Conservation (phyloP, 2,329 filamentous ascomycete species). For the Thielaviopsis populi region DNA sequence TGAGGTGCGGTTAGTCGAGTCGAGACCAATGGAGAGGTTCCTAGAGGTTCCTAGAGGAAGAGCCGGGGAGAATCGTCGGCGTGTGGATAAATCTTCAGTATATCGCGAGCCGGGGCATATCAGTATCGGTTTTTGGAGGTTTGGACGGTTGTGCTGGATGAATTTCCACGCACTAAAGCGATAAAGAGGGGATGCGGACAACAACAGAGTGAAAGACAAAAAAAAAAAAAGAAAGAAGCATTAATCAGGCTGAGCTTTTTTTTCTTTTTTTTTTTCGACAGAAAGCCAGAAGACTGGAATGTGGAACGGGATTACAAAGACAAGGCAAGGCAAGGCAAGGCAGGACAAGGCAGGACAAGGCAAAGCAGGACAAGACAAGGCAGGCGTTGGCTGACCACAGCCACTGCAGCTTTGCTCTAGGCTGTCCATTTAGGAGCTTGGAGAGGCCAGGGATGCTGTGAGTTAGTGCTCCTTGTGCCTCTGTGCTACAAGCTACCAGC, state of each 20-base stretch:
- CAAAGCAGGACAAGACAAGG: no score
- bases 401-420: not conserved
- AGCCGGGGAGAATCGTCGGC: not conserved
- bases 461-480: not conserved
- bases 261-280: not conserved
- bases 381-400: not conserved
- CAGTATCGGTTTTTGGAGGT: not conserved
- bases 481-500: not conserved
- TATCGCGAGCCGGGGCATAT: not conserved
- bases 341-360: no score
- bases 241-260: conserved; percentile 2
- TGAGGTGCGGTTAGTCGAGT: not conserved
- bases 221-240: not conserved
- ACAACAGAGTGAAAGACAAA: not conserved
- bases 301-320: conserved; percentile 12
- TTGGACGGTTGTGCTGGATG: not conserved
- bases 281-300: conserved; percentile 17
- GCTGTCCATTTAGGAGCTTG: not conserved
- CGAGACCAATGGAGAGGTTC: not conserved
- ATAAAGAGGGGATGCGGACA: not conserved
- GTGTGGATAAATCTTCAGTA: not conserved
- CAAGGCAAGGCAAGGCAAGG: no score
- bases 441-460: not conserved
- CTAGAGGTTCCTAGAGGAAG: not conserved
- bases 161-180: not conserved